These are phyloP conservation scores for Rosa chinensis DNA, from an alignment of 306 rosid genomes.

Conservation along the genomic window DNA sequence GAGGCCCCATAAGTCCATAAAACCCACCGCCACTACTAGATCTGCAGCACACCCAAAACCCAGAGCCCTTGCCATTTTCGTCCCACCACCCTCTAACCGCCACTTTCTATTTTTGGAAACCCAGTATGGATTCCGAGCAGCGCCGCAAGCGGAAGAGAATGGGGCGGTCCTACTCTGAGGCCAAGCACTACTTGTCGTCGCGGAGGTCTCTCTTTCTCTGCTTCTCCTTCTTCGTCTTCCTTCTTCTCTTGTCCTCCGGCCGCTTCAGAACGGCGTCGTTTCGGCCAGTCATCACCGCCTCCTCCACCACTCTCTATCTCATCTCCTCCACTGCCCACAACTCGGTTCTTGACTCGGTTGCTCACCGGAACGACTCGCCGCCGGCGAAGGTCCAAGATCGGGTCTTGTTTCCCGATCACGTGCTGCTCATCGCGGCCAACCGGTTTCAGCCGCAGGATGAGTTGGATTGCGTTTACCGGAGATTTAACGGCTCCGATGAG, in stretches of 20 bases:
- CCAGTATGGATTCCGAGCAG: constrained; percentile 64
- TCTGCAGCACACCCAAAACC: neutral
- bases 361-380: neutral
- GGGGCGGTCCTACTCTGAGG: constrained; percentile 28
- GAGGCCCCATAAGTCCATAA: neutral
- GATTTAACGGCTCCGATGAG: constrained; percentile 29
- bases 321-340: constrained; percentile 53
- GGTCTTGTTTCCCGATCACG: constrained; percentile 67
- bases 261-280: constrained; percentile 43
- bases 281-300: constrained; percentile 46
- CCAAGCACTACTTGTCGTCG: constrained; percentile 29
- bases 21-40: neutral
- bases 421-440: constrained; percentile 44
- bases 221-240: constrained; percentile 50
- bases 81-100: neutral
- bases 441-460: constrained; percentile 11
- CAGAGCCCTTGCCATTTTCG: neutral
- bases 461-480: constrained; percentile 64
- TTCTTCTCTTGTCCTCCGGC: constrained; percentile 48
- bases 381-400: constrained; percentile 48
- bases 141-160: constrained; percentile 64
- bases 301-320: constrained; percentile 50
- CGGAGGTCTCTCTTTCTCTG: constrained; percentile 70
- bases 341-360: constrained; percentile 57
- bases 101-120: neutral